Percentiles rank a stretch among this genome's conserved stretches.
These are phyloP conservation scores for Hericium erinaceus DNA, from an alignment of 768 basidiomycete species.

Conservation along the genomic window DNA sequence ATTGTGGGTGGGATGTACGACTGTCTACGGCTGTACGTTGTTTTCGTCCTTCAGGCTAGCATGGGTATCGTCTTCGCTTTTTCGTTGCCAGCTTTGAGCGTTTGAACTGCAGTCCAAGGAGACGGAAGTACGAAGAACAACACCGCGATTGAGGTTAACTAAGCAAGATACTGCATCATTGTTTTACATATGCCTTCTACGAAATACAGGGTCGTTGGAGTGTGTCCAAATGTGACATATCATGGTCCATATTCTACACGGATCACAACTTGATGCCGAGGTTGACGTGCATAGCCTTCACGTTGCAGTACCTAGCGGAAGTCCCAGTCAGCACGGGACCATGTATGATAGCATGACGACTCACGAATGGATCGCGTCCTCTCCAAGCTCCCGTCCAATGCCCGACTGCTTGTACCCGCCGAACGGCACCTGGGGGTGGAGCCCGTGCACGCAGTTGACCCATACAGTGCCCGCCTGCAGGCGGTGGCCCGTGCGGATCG, in stretches of 20 bases:
- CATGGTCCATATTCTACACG: background rate
- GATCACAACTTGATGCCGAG: constrained; percentile 5
- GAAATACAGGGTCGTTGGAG: no score
- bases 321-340: background rate
- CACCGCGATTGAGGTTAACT: no score
- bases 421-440: constrained; percentile 32
- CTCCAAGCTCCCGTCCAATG: constrained; percentile 59
- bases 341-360: background rate
- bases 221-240: background rate
- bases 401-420: constrained; percentile 71
- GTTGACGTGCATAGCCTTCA: constrained; percentile 12
- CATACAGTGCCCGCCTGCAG: constrained; percentile 80
- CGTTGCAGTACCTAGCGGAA: constrained; percentile 9
- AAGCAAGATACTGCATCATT: no score
- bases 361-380: constrained; percentile 48
- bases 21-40: no score
- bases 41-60: no score
- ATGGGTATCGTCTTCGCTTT: no score
- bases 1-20: no score
- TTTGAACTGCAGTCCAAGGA: no score
- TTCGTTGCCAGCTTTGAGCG: no score
- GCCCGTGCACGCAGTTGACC: constrained; percentile 34
- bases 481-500: constrained; percentile 60
- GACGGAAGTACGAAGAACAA: no score
- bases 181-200: no score